A percentile compares a stretch with the other conserved stretches of the same genome.
These are phyloP conservation scores for Trypanosoma mega DNA, from an alignment of 208 protist genomes.

Conservation along the genomic window DNA sequence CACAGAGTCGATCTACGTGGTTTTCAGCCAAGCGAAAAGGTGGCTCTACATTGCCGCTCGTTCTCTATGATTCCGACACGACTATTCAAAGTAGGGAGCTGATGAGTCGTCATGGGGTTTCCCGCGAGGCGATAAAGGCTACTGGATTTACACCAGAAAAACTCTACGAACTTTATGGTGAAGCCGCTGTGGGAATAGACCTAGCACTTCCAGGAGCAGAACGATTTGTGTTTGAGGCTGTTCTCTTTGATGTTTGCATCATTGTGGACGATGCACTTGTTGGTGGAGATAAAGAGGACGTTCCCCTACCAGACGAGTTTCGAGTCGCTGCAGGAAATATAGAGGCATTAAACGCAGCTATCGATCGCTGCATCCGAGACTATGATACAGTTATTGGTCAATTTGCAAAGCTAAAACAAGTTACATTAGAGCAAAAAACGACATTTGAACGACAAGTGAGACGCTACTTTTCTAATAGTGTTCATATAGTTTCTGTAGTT, in stretches of 20 bases:
- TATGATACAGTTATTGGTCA: conserved; percentile 14
- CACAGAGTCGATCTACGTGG: conserved; percentile 14
- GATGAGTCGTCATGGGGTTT: neutral
- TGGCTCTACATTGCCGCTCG: neutral
- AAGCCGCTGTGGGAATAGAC: conserved; percentile 22
- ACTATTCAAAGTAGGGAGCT: conserved; percentile 4
- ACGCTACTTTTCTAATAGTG: conserved; percentile 34
- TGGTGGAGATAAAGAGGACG: conserved; percentile 20
- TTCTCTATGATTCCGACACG: conserved; percentile 27
- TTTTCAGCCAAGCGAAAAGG: neutral
- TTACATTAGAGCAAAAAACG: conserved; percentile 17
- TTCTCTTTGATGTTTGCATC: conserved; percentile 28
- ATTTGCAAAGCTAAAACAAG: conserved; percentile 16
- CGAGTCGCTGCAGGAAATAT: conserved; percentile 20
- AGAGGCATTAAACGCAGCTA: conserved; percentile 9
- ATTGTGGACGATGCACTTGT: conserved; percentile 25
- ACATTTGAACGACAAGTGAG: conserved; percentile 30
- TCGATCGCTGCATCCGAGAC: conserved; percentile 15
- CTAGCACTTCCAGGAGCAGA: conserved; percentile 27
- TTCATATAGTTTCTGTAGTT: conserved; percentile 26
- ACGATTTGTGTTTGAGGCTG: conserved; percentile 28
- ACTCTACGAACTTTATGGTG: conserved; percentile 24
- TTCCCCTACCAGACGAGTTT: conserved; percentile 25
- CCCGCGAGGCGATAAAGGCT: conserved; percentile 5
- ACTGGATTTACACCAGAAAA: conserved; percentile 18